Conservation (phyloP, 2,329 filamentous ascomycete genomes). For the Sarocladiaceae sp. region DNA sequence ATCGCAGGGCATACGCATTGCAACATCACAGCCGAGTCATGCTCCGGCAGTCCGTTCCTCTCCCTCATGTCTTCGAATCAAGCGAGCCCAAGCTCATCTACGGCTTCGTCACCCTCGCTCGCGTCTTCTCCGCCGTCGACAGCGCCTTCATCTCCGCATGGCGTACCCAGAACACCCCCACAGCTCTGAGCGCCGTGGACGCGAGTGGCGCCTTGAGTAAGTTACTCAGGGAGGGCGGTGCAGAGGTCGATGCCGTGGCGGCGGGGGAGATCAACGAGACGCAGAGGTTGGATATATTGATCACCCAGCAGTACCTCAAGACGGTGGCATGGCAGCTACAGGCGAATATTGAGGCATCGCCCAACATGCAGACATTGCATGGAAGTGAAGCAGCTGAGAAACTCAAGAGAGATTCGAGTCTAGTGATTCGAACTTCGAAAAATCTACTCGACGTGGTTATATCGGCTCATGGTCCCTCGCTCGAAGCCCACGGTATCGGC, state of each 20-base stretch:
- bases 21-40: slow-evolving; percentile 14
- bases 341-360: not conserved
- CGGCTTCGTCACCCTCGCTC: slow-evolving; percentile 15
- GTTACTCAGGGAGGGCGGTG: not conserved
- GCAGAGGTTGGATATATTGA: slow-evolving; percentile 15
- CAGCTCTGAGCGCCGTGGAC: not conserved
- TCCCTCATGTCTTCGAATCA: slow-evolving; percentile 16
- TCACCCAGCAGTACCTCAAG: slow-evolving; percentile 17
- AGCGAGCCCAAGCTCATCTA: slow-evolving; percentile 15
- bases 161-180: slow-evolving; percentile 1
- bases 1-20: slow-evolving; percentile 16
- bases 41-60: slow-evolving; percentile 14
- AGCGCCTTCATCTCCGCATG: slow-evolving; percentile 11
- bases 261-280: slow-evolving; percentile 15
- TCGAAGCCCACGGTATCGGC: slow-evolving; percentile 17
- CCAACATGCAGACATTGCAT: not conserved
- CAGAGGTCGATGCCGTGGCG: not conserved
- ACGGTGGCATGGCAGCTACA: slow-evolving; percentile 15
- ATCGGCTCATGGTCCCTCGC: slow-evolving; percentile 10
- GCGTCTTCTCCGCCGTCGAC: slow-evolving; percentile 15
- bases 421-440: slow-evolving; percentile 12
- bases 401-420: not conserved
- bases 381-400: too few species aligned
- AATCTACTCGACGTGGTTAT: slow-evolving; percentile 13
- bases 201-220: not conserved